Base-by-base conservation (phyloP, 768 basidiomycete species). In the Fomitopsis serialis region DNA sequence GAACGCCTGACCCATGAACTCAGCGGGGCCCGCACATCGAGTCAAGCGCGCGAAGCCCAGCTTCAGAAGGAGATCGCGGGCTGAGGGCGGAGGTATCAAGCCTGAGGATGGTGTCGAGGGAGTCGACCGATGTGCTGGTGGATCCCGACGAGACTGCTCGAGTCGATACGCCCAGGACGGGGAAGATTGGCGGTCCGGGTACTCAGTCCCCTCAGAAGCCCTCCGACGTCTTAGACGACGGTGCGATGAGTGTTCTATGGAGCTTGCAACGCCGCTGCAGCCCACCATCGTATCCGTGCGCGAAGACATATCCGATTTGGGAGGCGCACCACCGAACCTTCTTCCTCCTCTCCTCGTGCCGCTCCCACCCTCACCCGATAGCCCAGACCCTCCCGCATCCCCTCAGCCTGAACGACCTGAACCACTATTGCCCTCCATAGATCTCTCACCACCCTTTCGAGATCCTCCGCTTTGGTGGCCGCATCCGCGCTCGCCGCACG, bases 181-280 rank as follows among this genome's bases (percentile, higher is more conserved):
- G 15, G 15, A 9, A 8, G 34, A 15, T 35, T 15, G 34, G 34
- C 34, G 15, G 42, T n/a, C 42, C 22, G 42, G 8, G 42, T 23
- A 45, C 47, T 8, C 19, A 6, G 15, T 34, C 36, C 17, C 49
- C n/a, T n/a, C 3, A 42, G 11, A 29, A n/a, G 7, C 44, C 12
- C 21, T 10, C 21, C 3, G 25, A 23, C 9, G 21, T 43, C 22
- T 25, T 42, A 8, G 51, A 43, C 22, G 56, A 48, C 4, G 45
- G 51, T 15, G 52, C 15, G 54, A 50, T 12, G 61, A 61, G 45
- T 50, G 50, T 37, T 57, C 61, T 3, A 61, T 61, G 61, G 61
- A 61, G 45, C 54, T 61, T 12, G 55, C 61, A 15, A 61, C 61
- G 1, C 61, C 61, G 2, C 40, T 61, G 7, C 61, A 54, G 15